Evolutionary conservation across 2,329 filamentous ascomycete species (phyloP).

Genomic region (Phialocephala subalpina): DNA sequence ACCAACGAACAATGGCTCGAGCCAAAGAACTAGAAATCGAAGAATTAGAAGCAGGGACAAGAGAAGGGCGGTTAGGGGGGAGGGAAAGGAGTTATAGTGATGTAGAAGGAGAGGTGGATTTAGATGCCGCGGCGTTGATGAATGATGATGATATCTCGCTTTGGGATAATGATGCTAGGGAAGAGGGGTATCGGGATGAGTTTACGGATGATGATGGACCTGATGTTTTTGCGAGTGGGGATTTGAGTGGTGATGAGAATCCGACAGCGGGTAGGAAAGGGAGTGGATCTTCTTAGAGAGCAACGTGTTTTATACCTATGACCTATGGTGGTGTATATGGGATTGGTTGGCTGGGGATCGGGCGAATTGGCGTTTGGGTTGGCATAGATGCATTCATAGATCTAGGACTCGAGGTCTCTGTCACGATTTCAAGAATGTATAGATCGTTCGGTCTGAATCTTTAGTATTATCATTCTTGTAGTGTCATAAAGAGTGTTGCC

Average conservation of each 20-base stretch:
- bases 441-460: not conserved
- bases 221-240: conserved; percentile 38
- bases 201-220: conserved; percentile 40
- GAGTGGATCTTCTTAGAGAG: not conserved
- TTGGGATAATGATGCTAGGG: conserved; percentile 40
- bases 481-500: not conserved
- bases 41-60: conserved; percentile 38
- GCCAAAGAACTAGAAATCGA: conserved; percentile 61
- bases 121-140: conserved; percentile 41
- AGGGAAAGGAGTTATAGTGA: conserved; percentile 36
- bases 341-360: not conserved
- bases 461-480: not conserved
- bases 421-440: not conserved
- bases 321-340: not conserved
- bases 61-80: conserved; percentile 16
- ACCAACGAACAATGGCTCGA: conserved; percentile 72
- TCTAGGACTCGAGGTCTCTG: not conserved
- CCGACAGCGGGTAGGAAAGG: not conserved
- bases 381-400: conserved; percentile 17
- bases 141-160: conserved; percentile 45
- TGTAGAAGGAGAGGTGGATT: conserved; percentile 22
- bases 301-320: not conserved
- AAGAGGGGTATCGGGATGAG: conserved; percentile 40
- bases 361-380: not conserved
- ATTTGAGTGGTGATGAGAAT: conserved; percentile 28